Evolutionary conservation across 768 basidiomycete genomes (phyloP), one percentile per base, ranked within the genome.

Genomic region (Tylopilus felleus): DNA sequence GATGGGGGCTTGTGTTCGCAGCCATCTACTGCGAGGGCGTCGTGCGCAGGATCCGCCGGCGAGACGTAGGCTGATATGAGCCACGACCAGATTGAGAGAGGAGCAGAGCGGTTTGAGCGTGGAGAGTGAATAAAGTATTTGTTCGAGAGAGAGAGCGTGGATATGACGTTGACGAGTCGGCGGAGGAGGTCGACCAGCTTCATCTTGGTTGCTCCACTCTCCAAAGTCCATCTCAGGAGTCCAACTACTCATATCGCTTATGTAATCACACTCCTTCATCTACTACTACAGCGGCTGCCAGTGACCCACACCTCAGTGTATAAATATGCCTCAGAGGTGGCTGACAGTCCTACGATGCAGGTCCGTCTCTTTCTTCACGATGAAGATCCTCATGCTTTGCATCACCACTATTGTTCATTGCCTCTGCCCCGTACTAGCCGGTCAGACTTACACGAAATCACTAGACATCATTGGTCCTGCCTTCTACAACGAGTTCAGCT

Each of bases 111-210:
- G n/a, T 38, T n/a, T n/a, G 38, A 38, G 38, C n/a, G 38, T 2
- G 14, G 35, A 8, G n/a, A n/a, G n/a, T n/a, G n/a, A n/a, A n/a
- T n/a, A n/a, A 40, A 16, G 22, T 57, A 49, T 25, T 87, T 83
- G 62, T 80, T 81, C 4, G 88, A 82, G 25, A 90, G 79, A 0
- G 87, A 86, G n/a, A 88, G 69, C 0, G 84, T 75, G 0, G 86
- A 86, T 40, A 90, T 77, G 36, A 79, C 81, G 59, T 88, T 86
- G 55, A 83, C 79, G 31, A 90, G 72, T 54, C 88, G 75, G 57
- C 80, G 85, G 50, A 90, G 73, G 33, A 90, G 69, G 38, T 79
- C 69, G 52, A 78, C 76, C 63, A 90, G 80, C 52, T 72, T 76
- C 80, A 82, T 67, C 49, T 39, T 40, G n/a, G n/a, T n/a, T n/a